These are phyloP conservation scores for Lentinula sp. DNA, from an alignment of 768 basidiomycete genomes.

Conservation along the genomic window DNA sequence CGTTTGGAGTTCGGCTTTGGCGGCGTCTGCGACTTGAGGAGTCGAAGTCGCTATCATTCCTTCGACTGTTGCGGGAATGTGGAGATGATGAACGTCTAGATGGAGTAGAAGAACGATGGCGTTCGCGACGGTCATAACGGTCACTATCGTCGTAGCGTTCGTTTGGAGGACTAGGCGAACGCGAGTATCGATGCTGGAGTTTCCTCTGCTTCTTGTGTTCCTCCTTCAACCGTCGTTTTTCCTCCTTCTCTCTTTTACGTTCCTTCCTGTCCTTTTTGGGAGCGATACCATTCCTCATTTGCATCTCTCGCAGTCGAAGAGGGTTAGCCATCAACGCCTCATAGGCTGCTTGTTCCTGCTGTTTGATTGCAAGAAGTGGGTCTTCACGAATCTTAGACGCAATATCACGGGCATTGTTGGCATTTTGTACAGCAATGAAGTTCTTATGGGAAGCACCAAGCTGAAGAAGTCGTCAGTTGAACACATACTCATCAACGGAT, in stretches of 20 bases:
- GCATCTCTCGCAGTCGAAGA: conserved; percentile 74
- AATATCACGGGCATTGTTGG: conserved; percentile 83
- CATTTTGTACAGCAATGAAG: conserved; percentile 93
- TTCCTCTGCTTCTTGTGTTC: conserved; percentile 14
- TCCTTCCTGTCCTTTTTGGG: conserved; percentile 71
- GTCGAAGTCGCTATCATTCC: conserved; percentile 16
- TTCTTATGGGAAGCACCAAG: conserved; percentile 84
- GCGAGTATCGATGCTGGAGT: conserved; percentile 25
- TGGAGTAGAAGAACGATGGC: not conserved
- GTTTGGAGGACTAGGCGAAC: conserved; percentile 37
- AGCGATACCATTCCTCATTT: conserved; percentile 77
- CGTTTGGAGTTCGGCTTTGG: conserved; percentile 18
- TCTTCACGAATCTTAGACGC: conserved; percentile 96
- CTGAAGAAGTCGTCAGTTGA: conserved; percentile 26
- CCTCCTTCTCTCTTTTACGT: conserved; percentile 51
- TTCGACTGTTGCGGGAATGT: not conserved
- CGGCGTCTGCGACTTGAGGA: conserved; percentile 11
- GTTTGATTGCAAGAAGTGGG: conserved; percentile 94
- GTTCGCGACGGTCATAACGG: not conserved
- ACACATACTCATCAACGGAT: not conserved
- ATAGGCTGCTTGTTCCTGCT: conserved; percentile 93
- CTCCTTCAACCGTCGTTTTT: conserved; percentile 30
- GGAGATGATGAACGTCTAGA: conserved; percentile 10
- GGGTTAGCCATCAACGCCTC: conserved; percentile 84
- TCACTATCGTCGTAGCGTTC: conserved; percentile 18